Conservation (phyloP, 2,329 filamentous ascomycete genomes). For the Diaporthe sp. region DNA sequence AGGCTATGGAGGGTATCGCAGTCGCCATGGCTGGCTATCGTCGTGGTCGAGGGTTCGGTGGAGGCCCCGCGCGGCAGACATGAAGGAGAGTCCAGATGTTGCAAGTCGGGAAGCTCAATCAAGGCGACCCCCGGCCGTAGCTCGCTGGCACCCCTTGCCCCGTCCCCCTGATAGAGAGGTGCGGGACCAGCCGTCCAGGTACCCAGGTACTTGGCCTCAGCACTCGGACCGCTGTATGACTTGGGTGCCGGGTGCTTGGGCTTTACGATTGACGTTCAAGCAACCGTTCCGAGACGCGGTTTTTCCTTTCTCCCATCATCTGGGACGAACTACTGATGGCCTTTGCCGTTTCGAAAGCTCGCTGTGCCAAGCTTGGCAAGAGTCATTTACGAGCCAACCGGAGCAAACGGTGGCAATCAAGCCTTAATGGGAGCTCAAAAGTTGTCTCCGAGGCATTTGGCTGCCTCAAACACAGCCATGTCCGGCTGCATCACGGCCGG, state of each 20-base stretch:
- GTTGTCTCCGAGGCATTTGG: constrained; percentile 5
- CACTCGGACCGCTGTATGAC: neutral
- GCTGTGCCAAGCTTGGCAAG: neutral
- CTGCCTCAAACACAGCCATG: constrained; percentile 7
- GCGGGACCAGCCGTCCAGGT: neutral
- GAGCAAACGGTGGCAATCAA: neutral
- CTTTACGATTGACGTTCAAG: neutral
- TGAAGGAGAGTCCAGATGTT: neutral
- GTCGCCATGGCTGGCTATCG: constrained; percentile 63
- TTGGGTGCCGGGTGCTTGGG: neutral
- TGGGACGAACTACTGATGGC: neutral
- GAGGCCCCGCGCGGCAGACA: neutral
- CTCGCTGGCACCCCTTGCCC: neutral
- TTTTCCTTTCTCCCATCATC: neutral
- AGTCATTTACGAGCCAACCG: neutral
- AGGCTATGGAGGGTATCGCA: constrained; percentile 85
- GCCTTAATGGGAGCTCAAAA: neutral
- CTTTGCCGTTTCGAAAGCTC: neutral
- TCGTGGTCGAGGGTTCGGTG: constrained; percentile 3
- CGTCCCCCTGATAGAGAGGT: neutral
- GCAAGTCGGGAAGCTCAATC: constrained; percentile 4
- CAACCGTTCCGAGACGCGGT: neutral
- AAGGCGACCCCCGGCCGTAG: neutral
- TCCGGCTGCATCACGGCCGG: neutral
- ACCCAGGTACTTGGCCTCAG: neutral